Percentiles rank a stretch among this genome's conserved stretches.
phyloP scores from a whole-genome alignment of 2,329 filamentous ascomycete genomes.

The Thermothelomyces thermophilus region DNA sequence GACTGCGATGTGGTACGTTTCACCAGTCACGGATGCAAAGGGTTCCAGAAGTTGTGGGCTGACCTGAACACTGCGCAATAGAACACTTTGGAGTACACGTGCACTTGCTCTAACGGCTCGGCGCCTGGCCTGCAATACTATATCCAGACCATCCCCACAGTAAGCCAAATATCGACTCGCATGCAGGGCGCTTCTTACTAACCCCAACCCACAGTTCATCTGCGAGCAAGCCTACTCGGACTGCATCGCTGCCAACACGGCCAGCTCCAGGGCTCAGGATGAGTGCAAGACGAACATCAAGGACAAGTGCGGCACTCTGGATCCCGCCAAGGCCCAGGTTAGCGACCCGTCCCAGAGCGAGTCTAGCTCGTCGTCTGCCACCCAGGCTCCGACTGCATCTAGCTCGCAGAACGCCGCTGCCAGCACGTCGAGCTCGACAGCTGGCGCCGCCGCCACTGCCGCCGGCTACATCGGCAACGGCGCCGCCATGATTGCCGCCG shows the following conservation, averaged over 20 bases:
- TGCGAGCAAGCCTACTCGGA: slow-evolving; percentile 43
- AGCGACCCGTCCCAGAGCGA: slow-evolving; percentile 22
- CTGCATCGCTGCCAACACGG: slow-evolving; percentile 40
- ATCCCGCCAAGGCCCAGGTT: slow-evolving; percentile 32
- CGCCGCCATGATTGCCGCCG: slow-evolving; percentile 44
- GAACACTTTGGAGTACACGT: slow-evolving; percentile 40
- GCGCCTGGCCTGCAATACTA: slow-evolving; percentile 49
- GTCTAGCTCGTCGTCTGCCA: slow-evolving; percentile 24
- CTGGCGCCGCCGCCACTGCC: slow-evolving; percentile 27
- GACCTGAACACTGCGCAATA: slow-evolving; percentile 23
- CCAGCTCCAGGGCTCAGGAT: slow-evolving; percentile 37
- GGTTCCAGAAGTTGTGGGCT: slow-evolving; percentile 1
- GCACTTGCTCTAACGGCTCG: slow-evolving; percentile 44
- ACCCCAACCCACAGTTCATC: slow-evolving; percentile 37
- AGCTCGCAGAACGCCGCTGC: slow-evolving; percentile 16
- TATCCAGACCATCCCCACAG: slow-evolving; percentile 43
- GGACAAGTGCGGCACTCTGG: slow-evolving; percentile 41
- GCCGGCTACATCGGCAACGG: slow-evolving; percentile 37
- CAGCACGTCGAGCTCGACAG: slow-evolving; percentile 8
- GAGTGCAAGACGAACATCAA: slow-evolving; percentile 44
- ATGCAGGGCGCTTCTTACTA: slow-evolving; percentile 14
- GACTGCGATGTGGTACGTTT: slow-evolving; percentile 40
- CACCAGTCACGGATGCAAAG: neutral
- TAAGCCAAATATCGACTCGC: slow-evolving; percentile 21
- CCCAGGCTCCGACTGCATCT: slow-evolving; percentile 16